These are phyloP conservation scores for Pyricularia sp. DNA, from an alignment of 2,329 filamentous ascomycete species.

Conservation along the genomic window DNA sequence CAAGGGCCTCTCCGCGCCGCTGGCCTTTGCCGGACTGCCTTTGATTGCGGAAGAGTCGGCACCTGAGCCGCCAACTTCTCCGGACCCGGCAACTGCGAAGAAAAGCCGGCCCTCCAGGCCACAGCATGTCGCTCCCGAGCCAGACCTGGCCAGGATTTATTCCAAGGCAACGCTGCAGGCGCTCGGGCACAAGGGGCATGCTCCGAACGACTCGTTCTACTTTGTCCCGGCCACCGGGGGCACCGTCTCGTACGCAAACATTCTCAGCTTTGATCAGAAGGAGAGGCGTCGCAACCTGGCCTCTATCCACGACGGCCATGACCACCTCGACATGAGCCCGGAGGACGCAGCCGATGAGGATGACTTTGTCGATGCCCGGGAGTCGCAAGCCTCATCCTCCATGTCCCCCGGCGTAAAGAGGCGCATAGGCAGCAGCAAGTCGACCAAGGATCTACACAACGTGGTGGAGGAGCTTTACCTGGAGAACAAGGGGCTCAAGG, in stretches of 20 bases:
- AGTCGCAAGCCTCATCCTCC: slow-evolving; percentile 39
- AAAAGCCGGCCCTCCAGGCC: slow-evolving; percentile 20
- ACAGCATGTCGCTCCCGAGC: slow-evolving; percentile 36
- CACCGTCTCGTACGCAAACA: slow-evolving; percentile 87
- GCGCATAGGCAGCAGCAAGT: slow-evolving; percentile 28
- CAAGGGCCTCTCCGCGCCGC: slow-evolving; percentile 76
- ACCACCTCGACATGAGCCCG: slow-evolving; percentile 20
- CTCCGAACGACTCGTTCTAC: slow-evolving; percentile 74
- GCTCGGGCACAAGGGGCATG: slow-evolving; percentile 58
- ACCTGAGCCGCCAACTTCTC: slow-evolving; percentile 21
- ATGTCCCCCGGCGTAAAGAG: slow-evolving; percentile 32
- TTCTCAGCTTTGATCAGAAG: slow-evolving; percentile 62
- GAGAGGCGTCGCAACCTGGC: slow-evolving; percentile 51
- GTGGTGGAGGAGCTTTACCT: slow-evolving; percentile 80
- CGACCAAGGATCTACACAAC: slow-evolving; percentile 44
- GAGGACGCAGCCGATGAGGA: slow-evolving; percentile 51
- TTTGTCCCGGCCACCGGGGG: slow-evolving; percentile 88
- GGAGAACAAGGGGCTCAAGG: slow-evolving; percentile 80
- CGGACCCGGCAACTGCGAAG: slow-evolving; percentile 28
- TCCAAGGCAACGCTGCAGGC: slow-evolving; percentile 78
- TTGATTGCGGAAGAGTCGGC: slow-evolving; percentile 47
- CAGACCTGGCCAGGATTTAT: slow-evolving; percentile 75
- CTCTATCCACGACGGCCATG: slow-evolving; percentile 29
- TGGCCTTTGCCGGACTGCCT: slow-evolving; percentile 89
- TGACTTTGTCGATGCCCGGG: slow-evolving; percentile 82